phyloP scores from a whole-genome alignment of 208 protist species.

The Leishmania guyanensis region DNA sequence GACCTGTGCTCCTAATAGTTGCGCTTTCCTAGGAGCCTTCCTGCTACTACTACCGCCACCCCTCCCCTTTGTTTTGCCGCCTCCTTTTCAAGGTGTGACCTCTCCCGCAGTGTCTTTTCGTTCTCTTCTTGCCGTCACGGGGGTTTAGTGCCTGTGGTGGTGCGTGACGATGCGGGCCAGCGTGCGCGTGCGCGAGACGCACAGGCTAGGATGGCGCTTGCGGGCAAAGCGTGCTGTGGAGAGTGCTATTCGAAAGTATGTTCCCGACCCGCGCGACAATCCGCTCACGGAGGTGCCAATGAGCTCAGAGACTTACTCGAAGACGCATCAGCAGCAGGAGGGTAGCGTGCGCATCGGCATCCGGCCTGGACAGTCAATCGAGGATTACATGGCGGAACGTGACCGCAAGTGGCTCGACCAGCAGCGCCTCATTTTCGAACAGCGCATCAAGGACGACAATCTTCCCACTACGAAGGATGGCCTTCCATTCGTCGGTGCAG shows the following conservation, averaged over 20 bases:
- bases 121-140: background rate
- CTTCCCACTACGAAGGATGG: slow-evolving; percentile 75
- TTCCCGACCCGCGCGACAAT: slow-evolving; percentile 82
- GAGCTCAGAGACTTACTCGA: slow-evolving; percentile 61
- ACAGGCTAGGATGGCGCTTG: slow-evolving; percentile 55
- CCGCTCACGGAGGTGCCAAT: slow-evolving; percentile 82
- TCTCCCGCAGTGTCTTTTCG: background rate
- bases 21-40: too few relatives aligned
- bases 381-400: slow-evolving; percentile 88
- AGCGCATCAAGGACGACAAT: slow-evolving; percentile 43
- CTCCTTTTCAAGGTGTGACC: background rate
- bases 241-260: slow-evolving; percentile 64
- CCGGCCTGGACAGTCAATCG: slow-evolving; percentile 79
- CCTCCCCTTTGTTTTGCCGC: background rate
- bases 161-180: slow-evolving; percentile 10
- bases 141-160: background rate
- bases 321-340: slow-evolving; percentile 72
- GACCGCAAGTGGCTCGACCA: slow-evolving; percentile 73
- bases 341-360: slow-evolving; percentile 80
- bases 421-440: slow-evolving; percentile 39
- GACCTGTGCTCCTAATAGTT: background rate
- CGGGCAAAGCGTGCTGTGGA: slow-evolving; percentile 58
- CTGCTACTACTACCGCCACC: background rate
- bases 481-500: slow-evolving; percentile 61
- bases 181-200: slow-evolving; percentile 7